These are phyloP conservation scores for Suillus variegatus DNA, from an alignment of 768 basidiomycete genomes.

Conservation along the genomic window DNA sequence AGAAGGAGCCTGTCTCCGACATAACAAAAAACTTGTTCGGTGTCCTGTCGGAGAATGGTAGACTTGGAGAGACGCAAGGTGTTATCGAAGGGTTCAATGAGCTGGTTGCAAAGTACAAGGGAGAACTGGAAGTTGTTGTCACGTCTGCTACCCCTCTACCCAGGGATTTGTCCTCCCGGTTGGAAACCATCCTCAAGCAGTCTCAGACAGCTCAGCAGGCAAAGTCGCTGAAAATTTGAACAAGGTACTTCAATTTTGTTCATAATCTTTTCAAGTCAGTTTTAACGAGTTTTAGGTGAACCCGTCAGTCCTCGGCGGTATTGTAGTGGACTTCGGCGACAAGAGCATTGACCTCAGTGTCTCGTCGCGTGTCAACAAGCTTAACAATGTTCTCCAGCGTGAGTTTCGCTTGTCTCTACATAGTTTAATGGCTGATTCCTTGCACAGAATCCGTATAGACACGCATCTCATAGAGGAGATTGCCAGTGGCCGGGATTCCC, in stretches of 20 bases:
- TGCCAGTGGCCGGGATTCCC: not conserved
- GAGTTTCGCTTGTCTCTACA: not conserved
- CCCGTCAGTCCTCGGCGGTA: constrained; percentile 85
- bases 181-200: constrained; percentile 86
- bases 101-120: constrained; percentile 85
- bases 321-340: constrained; percentile 97
- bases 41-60: constrained; percentile 62
- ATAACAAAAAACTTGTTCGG: constrained; percentile 90
- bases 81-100: constrained; percentile 92
- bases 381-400: constrained; percentile 72
- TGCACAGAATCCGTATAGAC: constrained; percentile 1
- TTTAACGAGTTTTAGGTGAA: constrained; percentile 64
- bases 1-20: constrained; percentile 79
- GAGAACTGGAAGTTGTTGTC: constrained; percentile 91
- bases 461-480: not conserved
- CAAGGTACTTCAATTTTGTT: constrained; percentile 59
- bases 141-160: constrained; percentile 85
- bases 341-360: constrained; percentile 98
- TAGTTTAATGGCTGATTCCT: not conserved
- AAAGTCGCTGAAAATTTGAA: constrained; percentile 89
- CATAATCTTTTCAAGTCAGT: not conserved
- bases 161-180: constrained; percentile 69
- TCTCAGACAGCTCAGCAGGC: constrained; percentile 84
- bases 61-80: constrained; percentile 79
- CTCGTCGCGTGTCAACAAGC: constrained; percentile 89